Base-by-base conservation (phyloP, 306 rosid species). In the Quercus glauca region DNA sequence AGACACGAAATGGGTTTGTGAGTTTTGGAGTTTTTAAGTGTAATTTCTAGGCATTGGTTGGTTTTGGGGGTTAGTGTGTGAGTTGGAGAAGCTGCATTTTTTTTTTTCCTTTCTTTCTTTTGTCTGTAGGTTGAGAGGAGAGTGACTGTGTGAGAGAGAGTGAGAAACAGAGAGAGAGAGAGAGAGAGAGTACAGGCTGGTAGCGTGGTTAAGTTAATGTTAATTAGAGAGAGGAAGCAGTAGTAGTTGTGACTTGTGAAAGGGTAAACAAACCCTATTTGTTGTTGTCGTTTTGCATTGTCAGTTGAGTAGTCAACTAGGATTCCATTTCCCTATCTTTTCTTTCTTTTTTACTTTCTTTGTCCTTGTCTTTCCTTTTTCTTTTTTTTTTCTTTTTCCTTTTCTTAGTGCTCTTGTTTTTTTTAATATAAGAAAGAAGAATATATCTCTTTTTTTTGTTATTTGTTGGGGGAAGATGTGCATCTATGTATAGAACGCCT, bases 71-170 rank as follows among this genome's bases (percentile, higher is more conserved):
- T 26, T 9, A 31, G 25, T 2, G 26, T 20, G 19, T 11, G 31
- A 71, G 49, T 71, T 61, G 55, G 71, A 53, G 70, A 73, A 73
- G 23, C 75, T 77, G 81, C 75, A 72, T 5, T 73, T 58, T 57
- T 41, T 60, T 10, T 49, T 10, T 1, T 2, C 10, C 35, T 35
- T 35, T 10, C 15, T 49, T 49, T 49, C 37, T 35, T n/a, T 19
- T 28, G 37, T 23, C 75, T 53, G 35, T 55, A 29, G 76, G 3
- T 33, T 79, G 18, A 45, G 35, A 29, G n/a, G 43, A 73, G 58
- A 73, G 69, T 33, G 53, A 82, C 59, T 31, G 51, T n/a, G 33
- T 25, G 67, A 43, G 28, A 45, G 28, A 28, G 43, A 56, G 33
- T 18, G 53, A 35, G 53, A 55, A 11, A 81, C 25, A 43, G 26